These are phyloP conservation scores for Penicillium simplicissimum DNA, from an alignment of 495 filamentous ascomycete species.

Conservation along the genomic window DNA sequence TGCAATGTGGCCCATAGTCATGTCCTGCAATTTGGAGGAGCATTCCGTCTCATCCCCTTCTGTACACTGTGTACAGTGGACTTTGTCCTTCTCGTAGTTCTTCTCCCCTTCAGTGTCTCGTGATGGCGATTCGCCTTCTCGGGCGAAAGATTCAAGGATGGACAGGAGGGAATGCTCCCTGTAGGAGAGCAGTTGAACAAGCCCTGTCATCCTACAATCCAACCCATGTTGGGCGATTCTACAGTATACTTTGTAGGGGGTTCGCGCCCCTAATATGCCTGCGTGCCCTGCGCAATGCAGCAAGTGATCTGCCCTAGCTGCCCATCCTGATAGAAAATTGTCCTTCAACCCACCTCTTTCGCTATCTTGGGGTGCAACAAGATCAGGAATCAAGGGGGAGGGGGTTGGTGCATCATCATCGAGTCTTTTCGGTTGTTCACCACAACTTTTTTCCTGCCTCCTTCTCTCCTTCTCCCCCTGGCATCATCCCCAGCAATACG, in stretches of 20 bases:
- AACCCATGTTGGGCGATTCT: neutral
- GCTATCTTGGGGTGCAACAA: neutral
- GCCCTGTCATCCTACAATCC: neutral
- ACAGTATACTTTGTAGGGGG: neutral
- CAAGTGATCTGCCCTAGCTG: neutral
- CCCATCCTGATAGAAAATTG: neutral
- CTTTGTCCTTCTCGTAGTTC: neutral
- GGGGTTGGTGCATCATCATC: neutral
- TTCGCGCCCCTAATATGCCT: conserved; percentile 4
- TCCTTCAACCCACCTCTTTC: neutral
- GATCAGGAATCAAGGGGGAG: neutral
- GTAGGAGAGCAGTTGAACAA: neutral
- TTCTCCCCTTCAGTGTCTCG: neutral
- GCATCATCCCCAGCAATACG: conserved; percentile 1
- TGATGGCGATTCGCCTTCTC: neutral
- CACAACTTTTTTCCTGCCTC: neutral
- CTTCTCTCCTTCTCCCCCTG: neutral
- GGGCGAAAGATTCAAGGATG: neutral
- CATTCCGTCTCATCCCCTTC: neutral
- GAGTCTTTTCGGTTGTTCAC: neutral
- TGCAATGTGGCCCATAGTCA: neutral
- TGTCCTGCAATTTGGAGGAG: neutral
- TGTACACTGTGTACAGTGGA: neutral
- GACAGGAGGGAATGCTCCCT: neutral
- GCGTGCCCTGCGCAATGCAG: neutral